Evolutionary conservation across 345 rosid species (phyloP), one percentile per base, ranked within the genome.

Genomic region (Populus ilicifolia): DNA sequence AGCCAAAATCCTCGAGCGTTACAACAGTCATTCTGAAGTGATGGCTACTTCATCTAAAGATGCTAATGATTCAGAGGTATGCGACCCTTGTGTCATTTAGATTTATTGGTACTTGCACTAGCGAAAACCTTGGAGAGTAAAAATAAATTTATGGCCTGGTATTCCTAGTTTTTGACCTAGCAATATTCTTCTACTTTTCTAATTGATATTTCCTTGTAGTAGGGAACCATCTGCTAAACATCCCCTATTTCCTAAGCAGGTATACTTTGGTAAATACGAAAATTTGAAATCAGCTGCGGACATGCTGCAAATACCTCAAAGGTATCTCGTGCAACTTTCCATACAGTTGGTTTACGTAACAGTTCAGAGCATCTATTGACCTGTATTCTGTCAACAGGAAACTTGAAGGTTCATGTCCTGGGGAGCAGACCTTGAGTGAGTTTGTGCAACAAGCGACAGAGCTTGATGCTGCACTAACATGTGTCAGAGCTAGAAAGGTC

Each of bases 401-500:
- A 3, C 48, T 80, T 77, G 85, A 84, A 73, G 89, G 76, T 62
- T 74, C 85, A 39, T 73, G 78, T 17, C 29, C 39, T 61, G 84
- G 81, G 84, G 70, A 83, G 73, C 38, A 81, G 64, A 79, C 75
- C 43, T 43, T 77, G 67, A 43, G 62, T 52, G 85, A 81, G 66
- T 80, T 87, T 8, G 52, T 74, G 65, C 74, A 85, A 36, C 74
- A 84, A 43, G 92, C 87, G 70, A 76, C 79, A 9, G 77, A 85
- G 70, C 75, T 89, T 52, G 13, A 63, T 48, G 44, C 21, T 17
- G 80, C 84, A 12, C 73, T 89, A n/a, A 33, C 73, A 10, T 52
- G 62, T 44, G 80, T 38, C 71, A 87, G 68, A 81, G 59, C 80
- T 41, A 81, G 83, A 79, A 87, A 89, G 92, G 89, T 87, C 39